Conservation (phyloP, 345 rosid species). For the Cardiospermum halicacabum region DNA sequence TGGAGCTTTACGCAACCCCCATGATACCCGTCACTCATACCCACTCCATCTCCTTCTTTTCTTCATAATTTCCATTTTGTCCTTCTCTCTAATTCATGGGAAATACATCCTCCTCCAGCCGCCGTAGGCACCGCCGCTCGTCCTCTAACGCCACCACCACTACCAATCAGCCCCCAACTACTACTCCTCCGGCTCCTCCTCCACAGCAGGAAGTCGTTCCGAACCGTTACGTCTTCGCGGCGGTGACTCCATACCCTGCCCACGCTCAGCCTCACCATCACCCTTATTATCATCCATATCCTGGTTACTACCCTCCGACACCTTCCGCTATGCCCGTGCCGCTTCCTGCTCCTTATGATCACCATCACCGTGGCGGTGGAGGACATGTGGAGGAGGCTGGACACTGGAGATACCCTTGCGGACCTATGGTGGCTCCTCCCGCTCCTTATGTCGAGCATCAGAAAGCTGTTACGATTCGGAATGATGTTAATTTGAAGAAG, state of each 20-base stretch:
- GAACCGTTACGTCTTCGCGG: constrained; percentile 73
- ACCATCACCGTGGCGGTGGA: constrained; percentile 43
- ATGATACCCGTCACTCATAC: constrained; percentile 21
- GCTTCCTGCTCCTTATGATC: constrained; percentile 60
- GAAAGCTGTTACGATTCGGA: constrained; percentile 70
- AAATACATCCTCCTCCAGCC: constrained; percentile 48
- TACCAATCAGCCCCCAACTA: constrained; percentile 33
- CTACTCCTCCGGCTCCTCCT: constrained; percentile 44
- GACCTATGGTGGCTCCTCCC: constrained; percentile 36
- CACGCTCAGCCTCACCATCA: constrained; percentile 41
- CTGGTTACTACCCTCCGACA: constrained; percentile 55
- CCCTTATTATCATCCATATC: constrained; percentile 58
- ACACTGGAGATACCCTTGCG: constrained; percentile 40
- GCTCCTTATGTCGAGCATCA: constrained; percentile 71
- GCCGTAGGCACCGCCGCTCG: constrained; percentile 63
- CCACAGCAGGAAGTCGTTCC: constrained; percentile 69
- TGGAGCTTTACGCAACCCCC: constrained; percentile 50
- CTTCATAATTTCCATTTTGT: neutral
- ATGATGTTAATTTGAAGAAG: constrained; percentile 79
- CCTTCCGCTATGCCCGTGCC: constrained; percentile 48
- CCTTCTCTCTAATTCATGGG: constrained; percentile 20
- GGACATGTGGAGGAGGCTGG: constrained; percentile 36
- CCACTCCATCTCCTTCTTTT: neutral
- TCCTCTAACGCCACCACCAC: constrained; percentile 31
- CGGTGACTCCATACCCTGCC: constrained; percentile 81